Evolutionary conservation across 1,284 basidiomycete species (phyloP).

Genomic region (Moniliella sp.): DNA sequence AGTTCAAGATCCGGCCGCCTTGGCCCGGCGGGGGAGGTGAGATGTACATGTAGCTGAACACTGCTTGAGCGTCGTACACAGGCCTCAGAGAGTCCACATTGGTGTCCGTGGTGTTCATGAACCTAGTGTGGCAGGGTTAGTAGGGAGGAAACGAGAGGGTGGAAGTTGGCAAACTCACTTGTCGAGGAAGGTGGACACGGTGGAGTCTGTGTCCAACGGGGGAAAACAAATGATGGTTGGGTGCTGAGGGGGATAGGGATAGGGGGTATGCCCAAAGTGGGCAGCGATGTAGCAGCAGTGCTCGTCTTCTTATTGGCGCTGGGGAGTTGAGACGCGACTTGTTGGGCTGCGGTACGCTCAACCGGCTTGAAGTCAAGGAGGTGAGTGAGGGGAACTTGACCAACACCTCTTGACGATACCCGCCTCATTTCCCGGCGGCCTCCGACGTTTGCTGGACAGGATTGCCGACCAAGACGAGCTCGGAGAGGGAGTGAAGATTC

Average conservation of each 20-base stretch:
- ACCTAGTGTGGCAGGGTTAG: too few relatives aligned
- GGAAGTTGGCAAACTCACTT: constrained; percentile 48
- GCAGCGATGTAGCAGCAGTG: too few relatives aligned
- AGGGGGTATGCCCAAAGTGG: not conserved
- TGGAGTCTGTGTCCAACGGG: too few relatives aligned
- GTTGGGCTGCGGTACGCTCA: constrained; percentile 37
- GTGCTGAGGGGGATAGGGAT: constrained; percentile 43
- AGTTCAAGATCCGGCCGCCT: constrained; percentile 24
- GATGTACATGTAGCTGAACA: constrained; percentile 71
- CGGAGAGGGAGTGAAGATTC: constrained; percentile 32
- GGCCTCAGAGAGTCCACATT: too few relatives aligned
- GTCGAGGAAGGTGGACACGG: constrained; percentile 48
- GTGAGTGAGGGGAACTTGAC: constrained; percentile 14
- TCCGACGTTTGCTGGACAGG: constrained; percentile 49
- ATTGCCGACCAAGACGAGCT: constrained; percentile 58
- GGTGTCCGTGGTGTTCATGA: too few relatives aligned
- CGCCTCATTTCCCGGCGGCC: constrained; percentile 49
- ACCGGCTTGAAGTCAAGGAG: constrained; percentile 45
- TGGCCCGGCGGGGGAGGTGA: constrained; percentile 52
- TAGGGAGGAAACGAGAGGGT: constrained; percentile 39
- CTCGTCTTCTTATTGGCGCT: not conserved
- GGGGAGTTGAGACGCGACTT: not conserved
- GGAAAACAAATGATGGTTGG: constrained; percentile 59
- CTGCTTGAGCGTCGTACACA: constrained; percentile 61
- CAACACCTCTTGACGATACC: constrained; percentile 7